phyloP scores from a whole-genome alignment of 2,329 filamentous ascomycete species.

The Periglandula ipomoeae region DNA sequence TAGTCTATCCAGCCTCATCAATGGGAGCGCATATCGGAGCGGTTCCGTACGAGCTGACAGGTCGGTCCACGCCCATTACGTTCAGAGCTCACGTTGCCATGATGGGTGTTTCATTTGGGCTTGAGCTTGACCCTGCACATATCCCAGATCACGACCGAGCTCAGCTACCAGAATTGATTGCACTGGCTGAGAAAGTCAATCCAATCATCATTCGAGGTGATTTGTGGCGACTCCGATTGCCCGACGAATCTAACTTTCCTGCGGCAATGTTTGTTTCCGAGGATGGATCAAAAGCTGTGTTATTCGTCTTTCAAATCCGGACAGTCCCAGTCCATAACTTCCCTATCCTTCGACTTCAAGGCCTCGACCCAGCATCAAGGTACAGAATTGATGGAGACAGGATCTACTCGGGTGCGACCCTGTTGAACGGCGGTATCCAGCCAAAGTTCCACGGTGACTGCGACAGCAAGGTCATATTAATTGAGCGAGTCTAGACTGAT shows the following conservation, averaged over 20 bases:
- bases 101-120: slow-evolving; percentile 59
- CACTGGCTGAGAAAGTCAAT: slow-evolving; percentile 45
- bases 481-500: slow-evolving; percentile 36
- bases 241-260: slow-evolving; percentile 52
- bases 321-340: slow-evolving; percentile 40
- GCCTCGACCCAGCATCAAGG: slow-evolving; percentile 42
- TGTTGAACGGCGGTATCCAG: slow-evolving; percentile 55
- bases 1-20: slow-evolving; percentile 51
- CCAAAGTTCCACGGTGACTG: slow-evolving; percentile 39
- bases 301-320: slow-evolving; percentile 53
- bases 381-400: slow-evolving; percentile 45
- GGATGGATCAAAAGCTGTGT: slow-evolving; percentile 37
- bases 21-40: slow-evolving; percentile 59
- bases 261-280: slow-evolving; percentile 49
- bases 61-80: no score
- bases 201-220: slow-evolving; percentile 49
- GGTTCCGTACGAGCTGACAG: slow-evolving; percentile 49
- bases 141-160: slow-evolving; percentile 41
- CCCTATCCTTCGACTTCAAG: slow-evolving; percentile 45
- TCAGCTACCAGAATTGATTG: slow-evolving; percentile 44
- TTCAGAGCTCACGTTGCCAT: slow-evolving; percentile 61
- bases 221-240: slow-evolving; percentile 49
- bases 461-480: slow-evolving; percentile 45
- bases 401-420: slow-evolving; percentile 46
- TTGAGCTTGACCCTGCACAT: slow-evolving; percentile 50